Evolutionary conservation across 106 monocot genomes (phyloP).

Genomic region (Hemerocallis citrina): DNA sequence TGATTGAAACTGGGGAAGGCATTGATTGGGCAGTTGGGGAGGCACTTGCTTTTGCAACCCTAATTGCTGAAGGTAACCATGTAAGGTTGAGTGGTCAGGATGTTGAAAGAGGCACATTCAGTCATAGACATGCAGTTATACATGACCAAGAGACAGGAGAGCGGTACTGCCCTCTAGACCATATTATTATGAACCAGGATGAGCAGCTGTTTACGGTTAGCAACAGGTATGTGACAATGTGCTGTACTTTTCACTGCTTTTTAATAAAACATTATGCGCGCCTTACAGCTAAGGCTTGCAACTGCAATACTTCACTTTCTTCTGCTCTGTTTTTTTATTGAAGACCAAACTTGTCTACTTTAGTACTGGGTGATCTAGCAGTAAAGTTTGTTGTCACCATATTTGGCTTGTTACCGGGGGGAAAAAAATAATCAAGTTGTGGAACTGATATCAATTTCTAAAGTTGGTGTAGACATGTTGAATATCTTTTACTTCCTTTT

Average conservation of each 20-base stretch:
- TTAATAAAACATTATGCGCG: no score
- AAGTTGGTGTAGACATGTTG: no score
- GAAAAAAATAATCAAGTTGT: no score
- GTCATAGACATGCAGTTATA: slow-evolving; percentile 83
- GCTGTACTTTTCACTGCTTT: neutral
- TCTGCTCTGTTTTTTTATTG: no score
- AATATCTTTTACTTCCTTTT: no score
- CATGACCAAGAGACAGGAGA: slow-evolving; percentile 84
- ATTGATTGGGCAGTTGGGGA: slow-evolving; percentile 94
- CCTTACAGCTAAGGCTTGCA: no score
- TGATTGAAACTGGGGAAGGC: slow-evolving; percentile 89
- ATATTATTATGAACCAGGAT: slow-evolving; percentile 68
- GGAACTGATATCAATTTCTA: no score
- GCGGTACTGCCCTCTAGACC: slow-evolving; percentile 71
- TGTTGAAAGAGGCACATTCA: slow-evolving; percentile 98
- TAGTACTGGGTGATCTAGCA: neutral
- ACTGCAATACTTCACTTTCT: no score
- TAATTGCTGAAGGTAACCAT: slow-evolving; percentile 93
- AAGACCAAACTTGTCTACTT: neutral
- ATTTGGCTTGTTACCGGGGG: no score
- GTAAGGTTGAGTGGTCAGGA: slow-evolving; percentile 96
- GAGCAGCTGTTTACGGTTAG: slow-evolving; percentile 93
- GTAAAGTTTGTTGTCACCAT: no score
- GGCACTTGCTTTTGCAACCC: slow-evolving; percentile 97
- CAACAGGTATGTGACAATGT: slow-evolving; percentile 57